phyloP scores from a whole-genome alignment of 768 basidiomycete genomes.

The Mycena haematopus region DNA sequence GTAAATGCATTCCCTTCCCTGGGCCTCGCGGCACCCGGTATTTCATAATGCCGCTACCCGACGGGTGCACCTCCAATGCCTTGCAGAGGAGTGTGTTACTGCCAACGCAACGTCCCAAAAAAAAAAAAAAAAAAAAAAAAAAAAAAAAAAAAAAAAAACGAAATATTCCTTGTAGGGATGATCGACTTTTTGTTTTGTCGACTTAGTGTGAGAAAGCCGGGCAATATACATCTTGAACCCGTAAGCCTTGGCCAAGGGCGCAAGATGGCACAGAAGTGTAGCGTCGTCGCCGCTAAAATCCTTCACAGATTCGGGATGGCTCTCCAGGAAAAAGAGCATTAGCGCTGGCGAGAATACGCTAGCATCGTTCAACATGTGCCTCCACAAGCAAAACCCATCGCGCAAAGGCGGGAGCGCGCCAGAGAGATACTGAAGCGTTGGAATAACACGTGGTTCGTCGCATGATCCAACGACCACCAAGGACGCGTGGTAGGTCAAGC shows the following conservation, averaged over 20 bases:
- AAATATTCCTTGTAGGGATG: conserved; percentile 15
- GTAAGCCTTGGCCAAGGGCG: conserved; percentile 18
- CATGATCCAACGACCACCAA: too few species aligned
- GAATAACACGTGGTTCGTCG: too few species aligned
- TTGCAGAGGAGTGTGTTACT: too few species aligned
- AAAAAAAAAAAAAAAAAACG: too few species aligned
- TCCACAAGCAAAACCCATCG: conserved; percentile 12
- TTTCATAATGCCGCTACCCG: too few species aligned
- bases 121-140: too few species aligned
- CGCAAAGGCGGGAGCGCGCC: conserved; percentile 3
- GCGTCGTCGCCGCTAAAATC: not conserved
- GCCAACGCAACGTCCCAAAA: too few species aligned
- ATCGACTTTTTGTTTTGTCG: not conserved
- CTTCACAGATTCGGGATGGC: not conserved
- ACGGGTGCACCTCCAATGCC: too few species aligned
- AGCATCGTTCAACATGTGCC: not conserved
- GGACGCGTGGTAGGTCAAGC: conserved; percentile 5
- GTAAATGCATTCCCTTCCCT: conserved; percentile 19
- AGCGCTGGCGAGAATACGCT: not conserved
- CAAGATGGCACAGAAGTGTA: conserved; percentile 9
- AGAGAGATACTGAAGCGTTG: not conserved
- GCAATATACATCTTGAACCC: conserved; percentile 11
- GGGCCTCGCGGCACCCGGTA: too few species aligned
- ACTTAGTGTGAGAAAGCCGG: conserved; percentile 2
- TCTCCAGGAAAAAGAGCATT: not conserved